Evolutionary conservation across 2,329 filamentous ascomycete genomes (phyloP), one percentile per base, ranked within the genome.

Genomic region (Colletotrichum phormii): DNA sequence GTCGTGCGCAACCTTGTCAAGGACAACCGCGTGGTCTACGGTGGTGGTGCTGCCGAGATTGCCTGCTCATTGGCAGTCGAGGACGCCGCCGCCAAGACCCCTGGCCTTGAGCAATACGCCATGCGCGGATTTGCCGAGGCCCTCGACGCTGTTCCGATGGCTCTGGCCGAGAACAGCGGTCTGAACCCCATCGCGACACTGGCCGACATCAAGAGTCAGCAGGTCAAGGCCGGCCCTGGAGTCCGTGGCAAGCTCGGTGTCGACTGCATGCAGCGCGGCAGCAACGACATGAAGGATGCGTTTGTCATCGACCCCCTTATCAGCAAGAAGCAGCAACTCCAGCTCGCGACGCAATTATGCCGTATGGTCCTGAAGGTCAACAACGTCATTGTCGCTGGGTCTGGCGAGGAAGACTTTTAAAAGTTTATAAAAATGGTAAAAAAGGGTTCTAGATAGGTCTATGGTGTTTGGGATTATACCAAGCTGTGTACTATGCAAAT

Each of bases 291-390:
- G 97, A 95, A 93, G 86, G 92, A 98, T 78, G 94, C 97, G 77
- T 99, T 99, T 84, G 97, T 98, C 77, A 98, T 99, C 81, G 97
- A 99, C 81, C 97, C 97, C 65, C 87, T 99, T 80, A 99, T 99
- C 82, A 97, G 97, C 78, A 99, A 99, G 90, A 94, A 94, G 85
- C 95, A 98, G 86, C 97, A 99, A 86, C 89, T 99, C 74, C 91
- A 98, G 86, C 90, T 99, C 76, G 97, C 97, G 37, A 99, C 97
- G 64, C 97, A 99, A 87, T 88, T 99, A 77, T 98, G 97, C 88
- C 92, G 97, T 77, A 98, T 99, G 96, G 95, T 98, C 77, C 89
- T 98, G 78, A 98, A 98, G 91, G 91, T 95, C 81, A 98, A 98
- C 88, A 97, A 98, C 82, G 95, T 98, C 76, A 98, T 98, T 83